Percentiles rank a stretch among this genome's conserved stretches.
These are phyloP conservation scores for Umbelopsis sp. DNA, from an alignment of 371 early-diverging fungal species.

Conservation along the genomic window DNA sequence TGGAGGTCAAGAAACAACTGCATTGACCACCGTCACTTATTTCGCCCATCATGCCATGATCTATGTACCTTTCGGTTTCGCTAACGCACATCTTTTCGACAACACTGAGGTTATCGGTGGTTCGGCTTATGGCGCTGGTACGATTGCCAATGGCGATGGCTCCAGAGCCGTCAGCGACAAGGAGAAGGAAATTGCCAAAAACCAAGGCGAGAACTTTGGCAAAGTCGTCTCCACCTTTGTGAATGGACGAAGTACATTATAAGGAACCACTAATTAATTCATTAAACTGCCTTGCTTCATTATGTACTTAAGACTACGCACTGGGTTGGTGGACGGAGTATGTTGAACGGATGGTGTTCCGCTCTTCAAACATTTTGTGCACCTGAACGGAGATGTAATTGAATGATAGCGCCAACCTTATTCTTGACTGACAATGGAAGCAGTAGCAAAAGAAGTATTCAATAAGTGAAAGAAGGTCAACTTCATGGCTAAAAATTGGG, in stretches of 20 bases:
- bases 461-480: too few relatives aligned
- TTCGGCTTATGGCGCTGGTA: constrained; percentile 70
- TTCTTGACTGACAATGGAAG: too few relatives aligned
- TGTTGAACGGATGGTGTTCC: too few relatives aligned
- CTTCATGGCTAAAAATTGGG: too few relatives aligned
- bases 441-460: too few relatives aligned
- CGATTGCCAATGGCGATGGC: constrained; percentile 62
- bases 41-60: constrained; percentile 77
- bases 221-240: constrained; percentile 36
- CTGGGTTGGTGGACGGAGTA: too few relatives aligned
- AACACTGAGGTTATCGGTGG: constrained; percentile 57
- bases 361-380: too few relatives aligned
- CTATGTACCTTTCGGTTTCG: constrained; percentile 70
- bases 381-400: too few relatives aligned
- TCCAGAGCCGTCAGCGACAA: constrained; percentile 56
- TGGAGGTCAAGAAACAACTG: constrained; percentile 79
- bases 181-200: constrained; percentile 64
- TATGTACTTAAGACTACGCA: too few relatives aligned
- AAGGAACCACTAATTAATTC: background rate
- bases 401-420: too few relatives aligned
- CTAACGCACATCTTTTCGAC: constrained; percentile 39
- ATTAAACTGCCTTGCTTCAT: background rate
- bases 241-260: background rate
- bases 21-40: constrained; percentile 58
- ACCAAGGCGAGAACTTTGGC: constrained; percentile 63